These are phyloP conservation scores for Dactylonectria estremocensis DNA, from an alignment of 2,329 filamentous ascomycete species.

Conservation along the genomic window DNA sequence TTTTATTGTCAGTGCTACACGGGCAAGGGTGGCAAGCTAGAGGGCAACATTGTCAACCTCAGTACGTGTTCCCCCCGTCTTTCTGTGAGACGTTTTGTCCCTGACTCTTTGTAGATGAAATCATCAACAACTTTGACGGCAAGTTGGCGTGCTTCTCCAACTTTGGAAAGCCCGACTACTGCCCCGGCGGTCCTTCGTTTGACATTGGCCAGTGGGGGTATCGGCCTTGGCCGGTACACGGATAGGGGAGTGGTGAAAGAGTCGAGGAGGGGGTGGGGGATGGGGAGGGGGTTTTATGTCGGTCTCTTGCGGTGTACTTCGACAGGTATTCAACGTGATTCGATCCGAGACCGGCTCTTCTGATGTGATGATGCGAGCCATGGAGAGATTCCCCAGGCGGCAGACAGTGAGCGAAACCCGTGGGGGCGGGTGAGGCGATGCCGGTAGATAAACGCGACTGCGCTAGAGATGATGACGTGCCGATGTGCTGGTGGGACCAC, in stretches of 20 bases:
- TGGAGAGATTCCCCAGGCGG: not conserved
- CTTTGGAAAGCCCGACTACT: slow-evolving; percentile 28
- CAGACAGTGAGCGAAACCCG: not conserved
- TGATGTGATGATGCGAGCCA: not conserved
- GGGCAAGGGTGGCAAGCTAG: not conserved
- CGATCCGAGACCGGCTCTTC: not conserved
- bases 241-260: too few relatives aligned
- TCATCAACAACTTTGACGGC: slow-evolving; percentile 33
- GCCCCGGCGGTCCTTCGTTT: slow-evolving; percentile 26
- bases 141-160: slow-evolving; percentile 31
- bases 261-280: not conserved
- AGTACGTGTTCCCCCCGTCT: slow-evolving; percentile 6
- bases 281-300: too few relatives aligned
- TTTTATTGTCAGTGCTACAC: slow-evolving; percentile 34
- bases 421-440: not conserved
- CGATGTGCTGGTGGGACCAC: not conserved
- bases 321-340: not conserved
- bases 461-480: not conserved
- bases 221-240: not conserved
- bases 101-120: slow-evolving; percentile 24
- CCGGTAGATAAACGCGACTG: slow-evolving; percentile 18
- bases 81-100: too few relatives aligned
- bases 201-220: slow-evolving; percentile 7
- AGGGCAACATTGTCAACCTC: slow-evolving; percentile 24
- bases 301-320: too few relatives aligned